These are phyloP conservation scores for Juncus effusus DNA, from an alignment of 176 grass and related monocot species.

Conservation along the genomic window DNA sequence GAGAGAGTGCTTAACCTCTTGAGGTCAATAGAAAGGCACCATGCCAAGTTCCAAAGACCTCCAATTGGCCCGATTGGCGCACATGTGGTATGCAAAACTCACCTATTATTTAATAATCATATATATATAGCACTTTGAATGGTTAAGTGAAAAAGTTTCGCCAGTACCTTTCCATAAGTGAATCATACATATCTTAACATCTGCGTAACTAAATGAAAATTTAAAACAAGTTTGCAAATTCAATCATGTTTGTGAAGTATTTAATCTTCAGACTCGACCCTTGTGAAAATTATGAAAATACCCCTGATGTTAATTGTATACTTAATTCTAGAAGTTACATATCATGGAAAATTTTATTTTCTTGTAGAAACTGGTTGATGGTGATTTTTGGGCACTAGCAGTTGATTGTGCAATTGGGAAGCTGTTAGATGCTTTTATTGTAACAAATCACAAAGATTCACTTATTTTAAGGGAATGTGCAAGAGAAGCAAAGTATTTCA, in stretches of 20 bases:
- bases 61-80: slow-evolving; percentile 83
- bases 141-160: no score
- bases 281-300: no score
- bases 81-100: slow-evolving; percentile 60
- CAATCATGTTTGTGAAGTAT: no score
- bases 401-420: slow-evolving; percentile 58
- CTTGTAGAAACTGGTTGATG: slow-evolving; percentile 49
- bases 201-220: no score
- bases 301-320: no score
- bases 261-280: no score
- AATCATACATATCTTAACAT: no score
- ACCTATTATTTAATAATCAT: background rate
- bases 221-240: no score
- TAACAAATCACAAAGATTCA: slow-evolving; percentile 63
- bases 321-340: no score
- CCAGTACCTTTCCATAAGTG: no score
- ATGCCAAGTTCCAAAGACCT: slow-evolving; percentile 50
- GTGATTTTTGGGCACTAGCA: slow-evolving; percentile 74
- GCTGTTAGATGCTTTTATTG: slow-evolving; percentile 84
- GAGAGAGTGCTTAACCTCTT: slow-evolving; percentile 54
- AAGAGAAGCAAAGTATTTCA: slow-evolving; percentile 52
- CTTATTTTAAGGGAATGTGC: slow-evolving; percentile 67
- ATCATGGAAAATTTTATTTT: slow-evolving; percentile 19
- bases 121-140: no score
- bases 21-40: slow-evolving; percentile 49